Evolutionary conservation across 805 yeast species (phyloP), one percentile per base, ranked within the genome.

Genomic region (Hanseniaspora opuntiae): DNA sequence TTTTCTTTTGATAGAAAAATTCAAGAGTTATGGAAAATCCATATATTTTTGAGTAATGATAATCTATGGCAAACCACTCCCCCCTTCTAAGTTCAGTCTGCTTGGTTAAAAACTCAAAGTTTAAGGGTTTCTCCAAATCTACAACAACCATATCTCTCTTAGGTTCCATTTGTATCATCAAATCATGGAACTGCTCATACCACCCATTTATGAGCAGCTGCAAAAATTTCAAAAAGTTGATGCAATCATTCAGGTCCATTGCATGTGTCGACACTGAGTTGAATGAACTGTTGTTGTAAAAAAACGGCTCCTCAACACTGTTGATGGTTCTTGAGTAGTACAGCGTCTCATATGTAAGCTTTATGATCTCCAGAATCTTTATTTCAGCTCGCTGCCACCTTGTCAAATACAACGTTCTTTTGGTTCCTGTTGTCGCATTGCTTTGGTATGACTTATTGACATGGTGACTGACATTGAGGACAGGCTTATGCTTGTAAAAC

Each of bases 341-440:
- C 19, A 89, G 71, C 1, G 90, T 79, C 60, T 86, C 95, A 64
- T 86, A 87, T 38, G 93, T 94, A 49, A 88, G 70, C 0, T 89
- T 78, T 67, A 84, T 77, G 58, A 89, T 84, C 62, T 84, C 84
- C 35, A 87, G 67, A 38, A 89, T 67, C 61, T 86, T 96, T 33
- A 89, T 71, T 58, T 84, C 84, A 2, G 96, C 96, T 60, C 75
- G 75, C 60, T 87, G 95, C 48, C 51, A 47, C 36, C 37, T 35
- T 25, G 73, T 65, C 11, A 63, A 62, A 0, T 86, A 75, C 59
- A 88, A 84, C 46, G 71, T 73, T 42, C 83, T 65, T n/a, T 60
- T 61, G 11, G 10, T 7, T 9, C 22, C 33, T 5, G 47, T 44
- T 14, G 22, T 39, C 25, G 19, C 36, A 28, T 30, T 45, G 55